Evolutionary conservation across 306 rosid species (phyloP), one percentile per base, ranked within the genome.

Genomic region (Prinsepia uniflora): DNA sequence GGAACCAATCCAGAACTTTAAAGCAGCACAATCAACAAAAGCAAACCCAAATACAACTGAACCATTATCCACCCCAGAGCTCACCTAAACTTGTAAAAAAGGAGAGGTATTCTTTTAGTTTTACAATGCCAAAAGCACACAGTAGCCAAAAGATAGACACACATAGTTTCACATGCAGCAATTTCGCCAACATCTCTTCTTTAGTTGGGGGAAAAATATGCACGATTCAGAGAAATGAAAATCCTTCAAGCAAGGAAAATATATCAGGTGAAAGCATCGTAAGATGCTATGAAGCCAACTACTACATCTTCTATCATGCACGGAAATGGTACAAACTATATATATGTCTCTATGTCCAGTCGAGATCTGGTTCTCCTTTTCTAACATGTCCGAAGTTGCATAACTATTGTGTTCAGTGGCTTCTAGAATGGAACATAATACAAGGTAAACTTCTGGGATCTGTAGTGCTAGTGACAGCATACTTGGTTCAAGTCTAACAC

Each of bases 1-100:
- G 65, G 90, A 86, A 70, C 99, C 99, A 73, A 85, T 79, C 99
- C 97, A 94, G 77, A 89, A 76, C 78, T 82, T 89, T 63, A 91
- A 87, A 75, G 90, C 89, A 75, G 95, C 97, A 83, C 99, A 91
- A 72, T 89, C 99, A 78, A 87, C 95, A 83, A 91, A 94, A 63
- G 96, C 96, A 75, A 94, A 94, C 70, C 97, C 99, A 82, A 81
- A 91, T 22, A 78, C 77, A 74, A 82, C 81, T 50, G 92, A 84
- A 75, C 90, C 96, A 82, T 83, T 80, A 68, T 81, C 88, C 74
- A 63, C 78, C 78, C 58, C 84, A 52, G 34, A 78, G 55, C 70
- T 79, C 56, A 62, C 94, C 98, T 93, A 74, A 41, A 70, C 62
- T 78, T 22, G 15, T 65, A 3, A 10, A 0, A 58, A 46, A 36